Evolutionary conservation across 495 filamentous ascomycete species (phyloP).

Genomic region (Penicillium goetzii): DNA sequence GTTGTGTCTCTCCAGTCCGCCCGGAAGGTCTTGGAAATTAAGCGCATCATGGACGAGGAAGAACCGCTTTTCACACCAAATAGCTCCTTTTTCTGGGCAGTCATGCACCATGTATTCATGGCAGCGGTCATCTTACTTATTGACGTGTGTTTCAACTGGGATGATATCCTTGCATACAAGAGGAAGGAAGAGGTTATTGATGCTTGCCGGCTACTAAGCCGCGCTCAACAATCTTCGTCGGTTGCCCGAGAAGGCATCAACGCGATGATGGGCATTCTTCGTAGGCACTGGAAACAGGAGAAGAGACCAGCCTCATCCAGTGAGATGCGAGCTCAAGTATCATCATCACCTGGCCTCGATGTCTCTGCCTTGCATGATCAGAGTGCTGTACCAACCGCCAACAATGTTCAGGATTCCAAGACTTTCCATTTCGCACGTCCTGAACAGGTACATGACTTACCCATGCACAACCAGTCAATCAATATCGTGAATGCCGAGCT

Average conservation of each 20-base stretch:
- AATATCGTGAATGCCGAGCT: neutral
- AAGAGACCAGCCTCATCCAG: conserved; percentile 4
- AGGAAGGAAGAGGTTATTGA: conserved; percentile 46
- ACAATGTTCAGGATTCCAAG: neutral
- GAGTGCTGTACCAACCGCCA: neutral
- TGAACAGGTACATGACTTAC: neutral
- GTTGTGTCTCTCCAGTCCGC: conserved; percentile 48
- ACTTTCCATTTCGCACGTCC: neutral
- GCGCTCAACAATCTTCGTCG: conserved; percentile 38
- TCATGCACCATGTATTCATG: conserved; percentile 53
- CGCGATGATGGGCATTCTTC: conserved; percentile 43
- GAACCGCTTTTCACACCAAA: conserved; percentile 32
- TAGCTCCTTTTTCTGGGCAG: conserved; percentile 38
- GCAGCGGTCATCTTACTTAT: conserved; percentile 51
- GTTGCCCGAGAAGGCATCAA: conserved; percentile 39
- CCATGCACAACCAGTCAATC: neutral
- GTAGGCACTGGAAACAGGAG: conserved; percentile 37
- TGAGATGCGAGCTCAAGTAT: neutral
- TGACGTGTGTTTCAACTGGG: conserved; percentile 51
- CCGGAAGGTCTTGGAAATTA: conserved; percentile 45
- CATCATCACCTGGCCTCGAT: neutral
- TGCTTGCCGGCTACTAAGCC: conserved; percentile 50
- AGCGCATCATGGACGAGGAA: conserved; percentile 46
- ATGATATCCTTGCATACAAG: conserved; percentile 46
- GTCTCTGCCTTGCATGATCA: neutral